Conservation (phyloP, 192 early-diverging fungal species). For the Phycomyces blakesleeanus region DNA sequence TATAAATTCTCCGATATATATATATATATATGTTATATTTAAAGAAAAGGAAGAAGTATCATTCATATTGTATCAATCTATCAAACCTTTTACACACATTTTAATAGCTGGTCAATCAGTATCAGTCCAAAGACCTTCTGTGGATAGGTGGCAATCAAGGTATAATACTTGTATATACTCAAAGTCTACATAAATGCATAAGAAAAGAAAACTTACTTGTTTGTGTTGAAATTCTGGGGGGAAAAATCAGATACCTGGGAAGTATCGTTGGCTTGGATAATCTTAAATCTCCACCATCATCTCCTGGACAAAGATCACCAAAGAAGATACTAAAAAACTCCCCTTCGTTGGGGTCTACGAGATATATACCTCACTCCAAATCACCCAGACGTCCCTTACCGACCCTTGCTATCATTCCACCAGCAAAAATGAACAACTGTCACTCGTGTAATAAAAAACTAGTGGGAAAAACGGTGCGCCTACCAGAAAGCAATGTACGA, state of each 20-base stretch:
- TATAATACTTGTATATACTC: not conserved
- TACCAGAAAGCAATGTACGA: constrained; percentile 9
- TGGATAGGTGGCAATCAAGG: constrained; percentile 31
- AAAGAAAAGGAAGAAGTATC: no score
- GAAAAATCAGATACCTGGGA: constrained; percentile 10
- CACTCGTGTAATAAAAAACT: constrained; percentile 16
- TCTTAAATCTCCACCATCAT: not conserved
- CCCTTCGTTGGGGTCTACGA: not conserved
- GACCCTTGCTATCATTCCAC: not conserved
- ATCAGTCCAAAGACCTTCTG: not conserved
- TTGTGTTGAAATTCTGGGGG: no score
- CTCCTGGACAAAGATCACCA: not conserved
- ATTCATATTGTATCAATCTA: constrained; percentile 2
- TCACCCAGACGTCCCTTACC: not conserved
- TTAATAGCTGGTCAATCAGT: not conserved
- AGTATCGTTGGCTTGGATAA: constrained; percentile 13
- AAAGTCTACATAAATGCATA: not conserved
- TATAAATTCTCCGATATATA: constrained; percentile 6
- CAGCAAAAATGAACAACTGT: not conserved
- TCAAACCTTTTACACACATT: not conserved
- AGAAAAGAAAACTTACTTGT: not conserved
- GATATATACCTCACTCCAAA: not conserved
- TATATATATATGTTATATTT: no score
- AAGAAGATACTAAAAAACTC: not conserved
- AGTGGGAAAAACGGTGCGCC: constrained; percentile 17